Evolutionary conservation across 345 rosid species (phyloP).

Genomic region (Moringa oleifera): DNA sequence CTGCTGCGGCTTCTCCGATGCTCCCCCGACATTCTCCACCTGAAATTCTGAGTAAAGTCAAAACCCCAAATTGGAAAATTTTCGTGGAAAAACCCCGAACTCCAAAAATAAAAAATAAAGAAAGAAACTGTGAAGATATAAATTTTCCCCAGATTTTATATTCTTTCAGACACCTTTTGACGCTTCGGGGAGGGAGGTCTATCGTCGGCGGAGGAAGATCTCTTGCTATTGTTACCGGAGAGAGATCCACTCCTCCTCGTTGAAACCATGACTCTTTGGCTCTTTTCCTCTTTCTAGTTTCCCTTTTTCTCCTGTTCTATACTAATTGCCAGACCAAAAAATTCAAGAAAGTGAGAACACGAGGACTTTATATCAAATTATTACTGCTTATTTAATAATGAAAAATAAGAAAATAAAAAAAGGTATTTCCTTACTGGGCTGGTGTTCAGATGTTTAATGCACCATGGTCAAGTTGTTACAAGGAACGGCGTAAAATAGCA

Average conservation of each 20-base stretch:
- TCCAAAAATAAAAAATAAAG: not conserved
- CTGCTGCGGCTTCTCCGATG: slow-evolving; percentile 37
- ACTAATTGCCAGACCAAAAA: not conserved
- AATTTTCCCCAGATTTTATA: not conserved
- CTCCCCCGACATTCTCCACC: slow-evolving; percentile 48
- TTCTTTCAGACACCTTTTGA: slow-evolving; percentile 50
- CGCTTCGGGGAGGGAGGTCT: slow-evolving; percentile 67
- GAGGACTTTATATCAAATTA: too few species aligned
- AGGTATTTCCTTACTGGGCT: not conserved
- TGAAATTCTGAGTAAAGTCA: slow-evolving; percentile 21
- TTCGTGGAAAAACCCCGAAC: slow-evolving; percentile 10
- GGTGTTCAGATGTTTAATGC: not conserved
- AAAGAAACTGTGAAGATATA: not conserved
- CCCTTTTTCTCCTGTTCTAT: slow-evolving; percentile 12
- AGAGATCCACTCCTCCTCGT: slow-evolving; percentile 80
- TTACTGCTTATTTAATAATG: too few species aligned
- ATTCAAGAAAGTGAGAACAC: too few species aligned
- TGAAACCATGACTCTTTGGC: slow-evolving; percentile 77
- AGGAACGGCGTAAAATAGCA: too few species aligned
- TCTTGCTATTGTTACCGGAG: slow-evolving; percentile 62
- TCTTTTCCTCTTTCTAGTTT: too few species aligned
- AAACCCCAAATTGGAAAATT: slow-evolving; percentile 14
- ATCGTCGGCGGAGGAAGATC: slow-evolving; percentile 61
- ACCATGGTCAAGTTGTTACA: not conserved
- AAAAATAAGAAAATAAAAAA: too few species aligned